Evolutionary conservation across 176 grass and related monocot genomes (phyloP), one percentile per base, ranked within the genome.

Genomic region (Panicum miliaceum): DNA sequence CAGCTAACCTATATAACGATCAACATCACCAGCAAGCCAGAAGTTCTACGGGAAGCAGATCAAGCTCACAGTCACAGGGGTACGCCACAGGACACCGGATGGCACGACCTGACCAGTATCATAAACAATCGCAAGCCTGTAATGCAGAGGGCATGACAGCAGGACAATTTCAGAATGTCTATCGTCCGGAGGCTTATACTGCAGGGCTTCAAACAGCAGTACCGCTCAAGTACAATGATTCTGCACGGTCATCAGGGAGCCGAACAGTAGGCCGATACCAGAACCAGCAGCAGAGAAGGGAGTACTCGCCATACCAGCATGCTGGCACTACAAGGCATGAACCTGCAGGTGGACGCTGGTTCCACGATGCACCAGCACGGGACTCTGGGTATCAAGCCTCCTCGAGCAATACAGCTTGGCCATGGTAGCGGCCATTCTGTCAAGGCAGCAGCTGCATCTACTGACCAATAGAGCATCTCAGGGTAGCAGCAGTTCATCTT

Each of bases 221-320:
- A 13, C 35, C 53, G 25, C 13, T 51, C 27, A 25, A 79, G 42
- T 47, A 65, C 20, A 13, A 69, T 52, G 59, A 32, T 64, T 15
- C 32, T 47, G 9, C 59, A 34, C 15, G 25, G 25, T 63, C 11
- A 6, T 20, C 76, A 63, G 26, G 76, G 4, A 10, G 57, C 18
- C 76, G 4, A 63, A 2, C 36, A 10, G 36, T 25, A 5, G 15
- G 58, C 8, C 40, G 18, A 15, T 63, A 29, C 38, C 75, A 32
- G 76, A 64, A 78, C 34, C 64, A 67, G 46, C 29, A 6, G 38
- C 40, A n/a, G 34, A 68, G 63, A 81, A 16, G 22, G 32, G 64
- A 40, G 4, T 57, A 69, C 64, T 68, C 32, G 0, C 64, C 79
- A 40, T 45, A 69, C 23, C 46, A 67, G 29, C 42, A 6, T 54